Evolutionary conservation across 2,329 filamentous ascomycete genomes (phyloP).

Genomic region (Metarhizium rileyi): DNA sequence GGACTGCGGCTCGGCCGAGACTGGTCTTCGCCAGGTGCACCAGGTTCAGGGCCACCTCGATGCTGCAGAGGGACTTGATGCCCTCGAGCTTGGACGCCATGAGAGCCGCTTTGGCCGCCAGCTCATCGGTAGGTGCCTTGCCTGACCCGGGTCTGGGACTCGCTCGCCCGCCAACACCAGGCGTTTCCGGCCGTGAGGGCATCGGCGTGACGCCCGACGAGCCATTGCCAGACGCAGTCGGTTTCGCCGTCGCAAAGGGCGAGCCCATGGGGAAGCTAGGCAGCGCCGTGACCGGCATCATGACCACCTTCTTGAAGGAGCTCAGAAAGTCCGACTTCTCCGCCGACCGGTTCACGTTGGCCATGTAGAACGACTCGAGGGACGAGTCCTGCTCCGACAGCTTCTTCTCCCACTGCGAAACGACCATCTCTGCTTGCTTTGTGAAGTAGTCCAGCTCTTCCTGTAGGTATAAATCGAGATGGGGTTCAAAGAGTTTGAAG

Average conservation of each 20-base stretch:
- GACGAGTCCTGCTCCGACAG: slow-evolving; percentile 83
- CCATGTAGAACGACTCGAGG: slow-evolving; percentile 91
- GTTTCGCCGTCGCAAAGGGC: slow-evolving; percentile 42
- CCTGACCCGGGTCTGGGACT: slow-evolving; percentile 30
- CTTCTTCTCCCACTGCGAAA: slow-evolving; percentile 82
- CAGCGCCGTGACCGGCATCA: slow-evolving; percentile 94
- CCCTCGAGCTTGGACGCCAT: slow-evolving; percentile 93
- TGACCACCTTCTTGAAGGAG: slow-evolving; percentile 96
- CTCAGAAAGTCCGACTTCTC: slow-evolving; percentile 95
- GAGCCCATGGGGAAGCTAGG: slow-evolving; percentile 54
- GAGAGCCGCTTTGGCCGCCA: slow-evolving; percentile 93
- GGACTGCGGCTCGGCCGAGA: slow-evolving; percentile 74
- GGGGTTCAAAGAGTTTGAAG: slow-evolving; percentile 72
- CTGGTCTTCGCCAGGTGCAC: slow-evolving; percentile 84
- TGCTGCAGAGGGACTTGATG: slow-evolving; percentile 90
- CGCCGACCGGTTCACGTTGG: slow-evolving; percentile 84
- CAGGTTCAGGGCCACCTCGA: slow-evolving; percentile 83
- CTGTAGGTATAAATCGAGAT: slow-evolving; percentile 85
- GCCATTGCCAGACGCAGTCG: slow-evolving; percentile 17
- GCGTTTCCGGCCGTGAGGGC: slow-evolving; percentile 40
- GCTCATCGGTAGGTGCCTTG: slow-evolving; percentile 77
- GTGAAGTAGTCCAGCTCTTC: slow-evolving; percentile 87
- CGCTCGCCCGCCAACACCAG: slow-evolving; percentile 29
- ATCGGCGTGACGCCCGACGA: slow-evolving; percentile 22
- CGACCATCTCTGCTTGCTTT: slow-evolving; percentile 63